Base-by-base conservation (phyloP, 495 filamentous ascomycete genomes). In the Pyrenopolyporus hunteri region DNA sequence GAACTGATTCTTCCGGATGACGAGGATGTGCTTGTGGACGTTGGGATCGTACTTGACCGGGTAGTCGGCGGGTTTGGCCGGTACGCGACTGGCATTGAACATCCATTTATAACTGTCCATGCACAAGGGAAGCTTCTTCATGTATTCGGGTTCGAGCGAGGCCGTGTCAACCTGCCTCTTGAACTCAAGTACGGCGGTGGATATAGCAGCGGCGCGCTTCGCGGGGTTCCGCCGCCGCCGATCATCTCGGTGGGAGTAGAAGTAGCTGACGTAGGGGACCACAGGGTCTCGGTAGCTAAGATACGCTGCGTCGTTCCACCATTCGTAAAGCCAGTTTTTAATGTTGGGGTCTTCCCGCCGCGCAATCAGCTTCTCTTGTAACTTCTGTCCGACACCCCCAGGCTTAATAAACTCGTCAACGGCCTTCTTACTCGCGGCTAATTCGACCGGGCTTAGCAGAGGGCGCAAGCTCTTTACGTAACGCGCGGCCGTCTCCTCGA, bases 91-190 rank as follows among this genome's bases (percentile, higher is more conserved):
- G 73, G 82, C 81, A 75, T 99, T 97, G 84, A 99, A 99, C 95
- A 99, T 98, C 86, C 88, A 99, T 79, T 97, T 81, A 81, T 97
- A 97, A 55, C 88, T 90, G 82, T 89, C 89, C 95, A 98, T 98
- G 74, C 91, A 93, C 70, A 97, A 91, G 49, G 95, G 95, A 55
- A 90, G 83, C 76, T 89, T 88, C 76, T 92, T 92, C 91, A 98
- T 95, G 79, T 97, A 97, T 77, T 99, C 95, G 8, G 95, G 95
- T 78, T 99, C 95, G 46, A 99, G 80, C 2, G 85, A 86, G 51
- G 87, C 87, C 20, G 72, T 71, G 69, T 97, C 95, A 2, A 98
- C 94, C 76, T 91, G 85, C 71, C 87, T 87, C 83, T 96, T 96
- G 84, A 99, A 98, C 70, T 93, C 89, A 31, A 99, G 83, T 3